Evolutionary conservation across 1,139 yeast genomes (phyloP), one percentile per base, ranked within the genome.

Genomic region (Blastobotrys buckinghamii): DNA sequence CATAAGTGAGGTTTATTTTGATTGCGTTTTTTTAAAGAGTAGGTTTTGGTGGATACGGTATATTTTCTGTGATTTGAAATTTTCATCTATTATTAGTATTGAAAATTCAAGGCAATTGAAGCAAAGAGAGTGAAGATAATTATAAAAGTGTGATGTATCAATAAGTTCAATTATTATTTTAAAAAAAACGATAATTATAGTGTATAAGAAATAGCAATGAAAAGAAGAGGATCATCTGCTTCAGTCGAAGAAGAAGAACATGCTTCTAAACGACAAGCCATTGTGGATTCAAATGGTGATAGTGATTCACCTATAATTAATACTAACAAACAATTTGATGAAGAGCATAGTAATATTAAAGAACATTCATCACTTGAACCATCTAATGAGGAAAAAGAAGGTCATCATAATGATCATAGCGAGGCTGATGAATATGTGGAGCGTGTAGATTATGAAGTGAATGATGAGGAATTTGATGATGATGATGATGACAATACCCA

Each of bases 251-350:
- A 59, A 34, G 42, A 56, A 30, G 70, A 63, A 44, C 64, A 59
- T 42, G 69, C 61, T 40, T 61, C 71, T 50, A 84, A 84, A 60
- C 70, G 94, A 50, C 84, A 83, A 8, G 92, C 94, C 0, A 73
- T 84, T 58, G 89, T 84, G 20, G 37, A 48, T 26, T 92, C 92
- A 1, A 73, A 84, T 58, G 89, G 84, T 22, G 41, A 48, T 27
- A 30, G 35, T 6, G 36, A 27, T 8, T 26, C 29, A 6, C 41
- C 46, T 35, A 27, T 38, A 20, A 29, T 35, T 6, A 24, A 13
- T 4, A 15, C 20, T n/a, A n/a, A n/a, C n/a, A n/a, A n/a, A n/a
- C n/a, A n/a, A n/a, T n/a, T n/a, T 15, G 13, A 7, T 5, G 50
- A 34, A 15, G 16, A 36, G 15, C 47, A 40, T 26, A 48, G 46